Evolutionary conservation across 306 rosid genomes (phyloP).

Genomic region (Sphenostylis stenocarpa): DNA sequence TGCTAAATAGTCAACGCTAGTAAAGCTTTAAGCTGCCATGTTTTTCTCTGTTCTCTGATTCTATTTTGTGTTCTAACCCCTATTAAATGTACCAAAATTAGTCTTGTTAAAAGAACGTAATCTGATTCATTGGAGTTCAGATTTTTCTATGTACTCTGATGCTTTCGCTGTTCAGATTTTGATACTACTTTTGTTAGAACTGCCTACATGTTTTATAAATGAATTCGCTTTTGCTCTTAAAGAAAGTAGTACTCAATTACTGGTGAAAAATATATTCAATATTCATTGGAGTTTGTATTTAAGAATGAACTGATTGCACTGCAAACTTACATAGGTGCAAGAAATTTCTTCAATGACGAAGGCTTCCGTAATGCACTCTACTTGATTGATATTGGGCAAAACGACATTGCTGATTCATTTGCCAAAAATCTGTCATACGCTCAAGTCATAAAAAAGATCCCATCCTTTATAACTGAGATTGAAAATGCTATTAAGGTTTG

Average conservation of each 20-base stretch:
- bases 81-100: background rate
- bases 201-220: too few relatives aligned
- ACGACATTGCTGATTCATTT: conserved; percentile 82
- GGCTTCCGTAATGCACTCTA: conserved; percentile 78
- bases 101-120: background rate
- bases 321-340: conserved; percentile 45
- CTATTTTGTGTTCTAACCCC: background rate
- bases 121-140: background rate
- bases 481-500: conserved; percentile 66
- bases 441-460: conserved; percentile 62
- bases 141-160: too few relatives aligned
- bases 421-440: conserved; percentile 54
- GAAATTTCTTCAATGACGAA: conserved; percentile 45
- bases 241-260: background rate
- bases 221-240: too few relatives aligned
- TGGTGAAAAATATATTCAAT: background rate
- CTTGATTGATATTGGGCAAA: conserved; percentile 93
- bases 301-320: conserved; percentile 15
- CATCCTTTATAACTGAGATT: conserved; percentile 60
- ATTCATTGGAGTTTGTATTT: conserved; percentile 1
- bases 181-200: too few relatives aligned
- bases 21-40: background rate
- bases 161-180: too few relatives aligned
- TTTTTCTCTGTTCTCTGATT: background rate
- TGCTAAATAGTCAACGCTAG: background rate